phyloP scores from a whole-genome alignment of 2,329 filamentous ascomycete genomes.

The Cyphellophora europaea region DNA sequence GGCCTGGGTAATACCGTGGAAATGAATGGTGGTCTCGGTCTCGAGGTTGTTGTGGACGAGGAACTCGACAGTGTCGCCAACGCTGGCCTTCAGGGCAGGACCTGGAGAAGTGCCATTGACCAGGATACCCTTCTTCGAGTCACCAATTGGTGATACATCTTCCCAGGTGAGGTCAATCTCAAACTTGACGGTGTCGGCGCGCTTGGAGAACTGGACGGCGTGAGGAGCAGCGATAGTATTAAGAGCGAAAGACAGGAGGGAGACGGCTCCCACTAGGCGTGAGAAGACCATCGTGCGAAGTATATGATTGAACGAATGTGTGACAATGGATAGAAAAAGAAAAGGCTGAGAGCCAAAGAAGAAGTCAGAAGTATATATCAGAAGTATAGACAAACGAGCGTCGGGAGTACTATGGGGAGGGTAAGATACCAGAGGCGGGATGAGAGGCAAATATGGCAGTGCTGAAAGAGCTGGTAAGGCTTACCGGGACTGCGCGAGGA shows the following conservation, averaged over 20 bases:
- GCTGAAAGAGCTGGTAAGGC: not conserved
- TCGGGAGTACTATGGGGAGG: not conserved
- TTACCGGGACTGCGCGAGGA: not conserved
- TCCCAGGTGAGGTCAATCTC: slow-evolving; percentile 27
- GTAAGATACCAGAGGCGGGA: not conserved
- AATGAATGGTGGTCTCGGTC: slow-evolving; percentile 62
- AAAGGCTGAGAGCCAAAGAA: not conserved
- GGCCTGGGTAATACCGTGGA: slow-evolving; percentile 70
- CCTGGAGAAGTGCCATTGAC: slow-evolving; percentile 71
- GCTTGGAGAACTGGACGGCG: slow-evolving; percentile 7
- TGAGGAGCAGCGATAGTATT: slow-evolving; percentile 8
- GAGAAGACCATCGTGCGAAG: not conserved
- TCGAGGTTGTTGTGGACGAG: slow-evolving; percentile 58
- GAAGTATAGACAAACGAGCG: slow-evolving; percentile 1
- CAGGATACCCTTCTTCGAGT: slow-evolving; percentile 48
- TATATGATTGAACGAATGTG: too few species aligned
- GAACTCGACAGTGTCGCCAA: slow-evolving; percentile 62
- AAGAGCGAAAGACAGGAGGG: slow-evolving; percentile 15
- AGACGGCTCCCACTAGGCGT: slow-evolving; percentile 4
- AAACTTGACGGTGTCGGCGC: slow-evolving; percentile 16
- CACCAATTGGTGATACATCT: slow-evolving; percentile 25
- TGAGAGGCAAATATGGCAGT: not conserved
- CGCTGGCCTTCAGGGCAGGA: slow-evolving; percentile 62
- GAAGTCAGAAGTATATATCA: not conserved
- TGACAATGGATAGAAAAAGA: not conserved